Percentiles rank a stretch among this genome's conserved stretches.
These are phyloP conservation scores for Kodamaea sagamina DNA, from an alignment of 805 yeast genomes.

Conservation along the genomic window DNA sequence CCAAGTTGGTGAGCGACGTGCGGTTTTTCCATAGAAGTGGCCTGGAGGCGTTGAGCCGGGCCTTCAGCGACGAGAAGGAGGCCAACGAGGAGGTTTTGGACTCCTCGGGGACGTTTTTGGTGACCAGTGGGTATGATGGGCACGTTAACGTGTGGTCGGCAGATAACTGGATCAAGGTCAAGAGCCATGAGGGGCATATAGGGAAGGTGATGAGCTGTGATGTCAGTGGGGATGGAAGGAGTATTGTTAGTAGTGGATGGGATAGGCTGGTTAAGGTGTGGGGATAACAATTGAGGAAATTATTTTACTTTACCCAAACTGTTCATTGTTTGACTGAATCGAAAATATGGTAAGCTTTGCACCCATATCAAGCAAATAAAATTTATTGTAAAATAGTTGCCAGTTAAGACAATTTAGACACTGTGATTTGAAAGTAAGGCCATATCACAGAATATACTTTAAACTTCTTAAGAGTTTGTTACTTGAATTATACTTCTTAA, in stretches of 20 bases:
- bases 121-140: constrained; percentile 73
- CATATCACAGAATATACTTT: too few species aligned
- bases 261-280: constrained; percentile 76
- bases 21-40: constrained; percentile 44
- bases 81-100: constrained; percentile 31
- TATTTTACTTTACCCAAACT: too few species aligned
- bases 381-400: too few species aligned
- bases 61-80: constrained; percentile 33
- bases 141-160: constrained; percentile 58
- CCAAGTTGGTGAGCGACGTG: constrained; percentile 67
- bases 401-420: too few species aligned
- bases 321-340: too few species aligned
- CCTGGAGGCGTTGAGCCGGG: constrained; percentile 16
- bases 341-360: too few species aligned
- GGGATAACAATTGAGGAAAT: constrained; percentile 23
- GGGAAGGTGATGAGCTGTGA: constrained; percentile 79
- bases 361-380: too few species aligned
- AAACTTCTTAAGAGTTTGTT: too few species aligned
- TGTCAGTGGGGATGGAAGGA: constrained; percentile 41
- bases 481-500: too few species aligned
- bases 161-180: constrained; percentile 66
- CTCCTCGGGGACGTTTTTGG: constrained; percentile 49
- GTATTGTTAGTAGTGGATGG: constrained; percentile 74
- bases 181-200: constrained; percentile 52
- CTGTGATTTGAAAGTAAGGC: too few species aligned